A percentile compares a stretch with the other conserved stretches of the same genome.
phyloP scores from a whole-genome alignment of 495 filamentous ascomycete genomes.

The Neurospora cerealis region DNA sequence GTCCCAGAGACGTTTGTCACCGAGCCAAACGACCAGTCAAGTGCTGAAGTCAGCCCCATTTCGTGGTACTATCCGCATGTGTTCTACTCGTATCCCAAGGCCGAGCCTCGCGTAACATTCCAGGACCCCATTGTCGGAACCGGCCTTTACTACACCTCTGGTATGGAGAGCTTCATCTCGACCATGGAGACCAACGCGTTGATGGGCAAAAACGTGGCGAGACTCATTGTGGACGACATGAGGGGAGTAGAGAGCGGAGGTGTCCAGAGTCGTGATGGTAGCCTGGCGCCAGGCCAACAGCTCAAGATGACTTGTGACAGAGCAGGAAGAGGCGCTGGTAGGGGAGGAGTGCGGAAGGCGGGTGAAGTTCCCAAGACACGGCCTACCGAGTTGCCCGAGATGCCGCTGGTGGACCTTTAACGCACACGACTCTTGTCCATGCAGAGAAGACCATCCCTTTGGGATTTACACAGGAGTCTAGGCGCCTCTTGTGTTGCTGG shows the following conservation, averaged over 20 bases:
- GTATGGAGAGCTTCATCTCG: slow-evolving; percentile 89
- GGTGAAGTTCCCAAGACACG: slow-evolving; percentile 4
- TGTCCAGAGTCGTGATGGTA: not conserved
- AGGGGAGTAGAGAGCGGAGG: slow-evolving; percentile 3
- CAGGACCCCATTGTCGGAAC: slow-evolving; percentile 63
- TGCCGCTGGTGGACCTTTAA: not conserved
- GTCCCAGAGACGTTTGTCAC: slow-evolving; percentile 28
- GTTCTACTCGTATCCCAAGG: slow-evolving; percentile 80
- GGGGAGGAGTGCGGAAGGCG: not conserved
- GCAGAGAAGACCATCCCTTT: not conserved
- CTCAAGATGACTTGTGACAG: slow-evolving; percentile 6
- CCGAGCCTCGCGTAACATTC: slow-evolving; percentile 76
- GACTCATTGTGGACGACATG: slow-evolving; percentile 56
- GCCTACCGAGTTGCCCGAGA: not conserved
- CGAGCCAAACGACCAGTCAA: not conserved
- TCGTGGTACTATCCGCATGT: slow-evolving; percentile 63
- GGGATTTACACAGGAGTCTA: not conserved
- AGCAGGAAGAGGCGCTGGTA: not conserved
- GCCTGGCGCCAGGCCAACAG: not conserved
- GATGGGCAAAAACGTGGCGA: slow-evolving; percentile 93
- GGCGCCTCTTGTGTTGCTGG: not conserved
- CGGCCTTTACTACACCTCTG: slow-evolving; percentile 80
- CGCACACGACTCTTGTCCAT: not conserved
- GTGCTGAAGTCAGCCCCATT: slow-evolving; percentile 36
- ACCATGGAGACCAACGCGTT: slow-evolving; percentile 97